Percentiles rank a stretch among this genome's conserved stretches.
Conservation (phyloP, 257 asterid genomes). For the Orobanche coerulescens region DNA sequence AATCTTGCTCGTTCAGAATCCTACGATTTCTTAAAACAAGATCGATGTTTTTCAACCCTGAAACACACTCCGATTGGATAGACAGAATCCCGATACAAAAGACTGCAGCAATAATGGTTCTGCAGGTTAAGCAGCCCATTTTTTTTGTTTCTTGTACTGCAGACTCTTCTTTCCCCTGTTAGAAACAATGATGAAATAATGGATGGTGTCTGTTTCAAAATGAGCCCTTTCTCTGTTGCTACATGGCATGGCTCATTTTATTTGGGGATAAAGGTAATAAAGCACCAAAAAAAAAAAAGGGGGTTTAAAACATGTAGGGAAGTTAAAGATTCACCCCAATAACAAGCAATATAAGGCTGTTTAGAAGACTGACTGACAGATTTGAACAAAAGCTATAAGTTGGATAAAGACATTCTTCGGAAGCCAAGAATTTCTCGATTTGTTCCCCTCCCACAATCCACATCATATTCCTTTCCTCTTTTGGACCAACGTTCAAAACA, state of each 20-base stretch:
- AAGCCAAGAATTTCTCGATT: slow-evolving; percentile 70
- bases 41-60: slow-evolving; percentile 37
- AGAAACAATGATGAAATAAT: slow-evolving; percentile 21
- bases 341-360: slow-evolving; percentile 64
- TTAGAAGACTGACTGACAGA: slow-evolving; percentile 61
- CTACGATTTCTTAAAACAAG: slow-evolving; percentile 43
- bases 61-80: slow-evolving; percentile 33
- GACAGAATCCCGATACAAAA: slow-evolving; percentile 40
- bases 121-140: slow-evolving; percentile 41
- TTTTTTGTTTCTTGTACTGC: no score
- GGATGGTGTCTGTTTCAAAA: slow-evolving; percentile 17
- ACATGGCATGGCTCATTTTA: neutral
- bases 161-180: no score
- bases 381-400: slow-evolving; percentile 62
- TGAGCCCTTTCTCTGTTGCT: slow-evolving; percentile 8
- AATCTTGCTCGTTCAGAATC: slow-evolving; percentile 33
- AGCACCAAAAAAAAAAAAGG: slow-evolving; percentile 42
- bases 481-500: slow-evolving; percentile 41
- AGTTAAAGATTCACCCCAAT: slow-evolving; percentile 67
- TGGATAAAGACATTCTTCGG: slow-evolving; percentile 49
- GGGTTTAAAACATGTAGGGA: slow-evolving; percentile 37
- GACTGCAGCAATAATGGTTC: slow-evolving; percentile 28
- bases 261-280: slow-evolving; percentile 40
- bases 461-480: slow-evolving; percentile 43
- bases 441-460: slow-evolving; percentile 54